Evolutionary conservation across 2,329 filamentous ascomycete genomes (phyloP).

Genomic region (Neospermospora avenae): DNA sequence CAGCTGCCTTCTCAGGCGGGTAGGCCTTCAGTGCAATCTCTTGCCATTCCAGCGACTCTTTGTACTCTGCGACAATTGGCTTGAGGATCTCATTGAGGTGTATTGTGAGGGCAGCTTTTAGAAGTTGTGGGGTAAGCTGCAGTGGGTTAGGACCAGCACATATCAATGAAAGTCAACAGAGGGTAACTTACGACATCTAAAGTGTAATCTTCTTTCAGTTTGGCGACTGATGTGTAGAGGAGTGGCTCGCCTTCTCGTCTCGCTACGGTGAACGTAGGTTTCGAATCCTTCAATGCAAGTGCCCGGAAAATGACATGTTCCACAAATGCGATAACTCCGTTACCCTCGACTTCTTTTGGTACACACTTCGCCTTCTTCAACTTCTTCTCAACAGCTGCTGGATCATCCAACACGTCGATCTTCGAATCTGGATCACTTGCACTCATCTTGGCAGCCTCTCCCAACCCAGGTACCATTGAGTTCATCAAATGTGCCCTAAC

Average conservation of each 20-base stretch:
- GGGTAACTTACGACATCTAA: constrained; percentile 65
- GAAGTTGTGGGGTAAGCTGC: constrained; percentile 75
- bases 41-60: constrained; percentile 75
- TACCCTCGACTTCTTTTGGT: constrained; percentile 74
- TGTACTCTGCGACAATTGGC: constrained; percentile 73
- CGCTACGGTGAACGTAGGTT: constrained; percentile 64
- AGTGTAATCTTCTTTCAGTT: constrained; percentile 76
- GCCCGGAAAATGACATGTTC: constrained; percentile 84
- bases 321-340: constrained; percentile 82
- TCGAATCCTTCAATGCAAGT: constrained; percentile 56
- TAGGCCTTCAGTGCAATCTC: constrained; percentile 75
- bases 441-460: constrained; percentile 81
- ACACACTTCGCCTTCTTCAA: constrained; percentile 79
- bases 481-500: constrained; percentile 71
- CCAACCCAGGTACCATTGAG: constrained; percentile 84
- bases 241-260: constrained; percentile 70
- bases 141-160: constrained; percentile 26
- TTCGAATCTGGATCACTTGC: constrained; percentile 76
- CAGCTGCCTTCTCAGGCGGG: constrained; percentile 71
- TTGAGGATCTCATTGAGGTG: constrained; percentile 71
- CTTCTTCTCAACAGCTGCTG: constrained; percentile 76
- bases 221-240: constrained; percentile 71
- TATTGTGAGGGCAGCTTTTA: constrained; percentile 79
- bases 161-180: neutral
- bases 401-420: constrained; percentile 84